Conservation (phyloP, 2,329 filamentous ascomycete genomes). For the Penicillium sp. region DNA sequence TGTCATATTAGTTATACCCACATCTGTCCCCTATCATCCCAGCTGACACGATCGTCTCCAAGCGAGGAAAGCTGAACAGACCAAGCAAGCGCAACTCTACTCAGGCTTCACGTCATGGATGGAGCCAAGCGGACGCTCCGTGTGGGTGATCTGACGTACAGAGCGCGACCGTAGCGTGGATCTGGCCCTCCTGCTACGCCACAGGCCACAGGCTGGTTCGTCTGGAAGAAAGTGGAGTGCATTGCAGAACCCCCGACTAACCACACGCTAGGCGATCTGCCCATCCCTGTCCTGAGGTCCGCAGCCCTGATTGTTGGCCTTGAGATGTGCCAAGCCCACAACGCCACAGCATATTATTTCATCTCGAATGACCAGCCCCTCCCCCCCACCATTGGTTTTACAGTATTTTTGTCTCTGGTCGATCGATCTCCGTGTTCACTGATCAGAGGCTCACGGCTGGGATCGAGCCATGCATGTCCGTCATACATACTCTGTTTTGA, state of each 20-base stretch:
- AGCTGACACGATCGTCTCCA: not conserved
- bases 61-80: not conserved
- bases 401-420: conserved; percentile 15
- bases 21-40: not conserved
- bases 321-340: conserved; percentile 13
- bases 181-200: conserved; percentile 5
- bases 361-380: conserved; percentile 11
- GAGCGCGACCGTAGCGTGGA: conserved; percentile 18
- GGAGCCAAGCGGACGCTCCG: conserved; percentile 20
- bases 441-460: conserved; percentile 26
- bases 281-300: conserved; percentile 22
- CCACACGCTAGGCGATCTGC: conserved; percentile 18
- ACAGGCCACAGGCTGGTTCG: conserved; percentile 24
- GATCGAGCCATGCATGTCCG: conserved; percentile 21
- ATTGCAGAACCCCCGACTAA: conserved; percentile 24
- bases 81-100: not conserved
- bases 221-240: conserved; percentile 32
- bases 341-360: conserved; percentile 20
- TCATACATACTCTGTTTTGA: conserved; percentile 1
- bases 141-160: conserved; percentile 26
- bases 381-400: conserved; percentile 2
- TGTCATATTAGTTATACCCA: not conserved
- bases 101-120: conserved; percentile 14
- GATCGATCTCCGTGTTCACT: conserved; percentile 29
- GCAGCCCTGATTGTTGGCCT: not conserved